Percentiles rank a stretch among this genome's conserved stretches.
These are phyloP conservation scores for Thelephora ganbajun DNA, from an alignment of 768 basidiomycete genomes.

Conservation along the genomic window DNA sequence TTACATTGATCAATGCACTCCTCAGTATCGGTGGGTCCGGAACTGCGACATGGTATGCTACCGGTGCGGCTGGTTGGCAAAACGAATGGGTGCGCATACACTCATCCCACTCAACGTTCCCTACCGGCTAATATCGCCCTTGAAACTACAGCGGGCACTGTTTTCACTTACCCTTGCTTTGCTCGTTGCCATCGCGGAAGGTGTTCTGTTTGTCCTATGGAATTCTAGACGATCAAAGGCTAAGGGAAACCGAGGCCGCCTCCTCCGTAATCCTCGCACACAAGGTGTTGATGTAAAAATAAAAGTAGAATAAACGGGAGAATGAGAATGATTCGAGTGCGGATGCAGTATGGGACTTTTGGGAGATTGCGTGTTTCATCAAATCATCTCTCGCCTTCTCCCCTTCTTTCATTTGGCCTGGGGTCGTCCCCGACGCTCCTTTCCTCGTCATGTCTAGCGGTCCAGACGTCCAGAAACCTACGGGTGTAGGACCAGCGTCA, in stretches of 20 bases:
- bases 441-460: not conserved
- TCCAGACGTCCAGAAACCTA: not conserved
- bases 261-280: too few relatives aligned
- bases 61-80: conserved; percentile 45
- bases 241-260: conserved; percentile 20
- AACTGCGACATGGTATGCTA: conserved; percentile 61
- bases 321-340: too few relatives aligned
- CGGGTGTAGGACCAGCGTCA: conserved; percentile 3
- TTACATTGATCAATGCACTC: conserved; percentile 55
- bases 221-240: conserved; percentile 34
- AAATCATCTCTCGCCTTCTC: not conserved
- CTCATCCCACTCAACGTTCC: conserved; percentile 4
- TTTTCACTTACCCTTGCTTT: conserved; percentile 46
- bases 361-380: too few relatives aligned
- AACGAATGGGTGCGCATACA: conserved; percentile 57
- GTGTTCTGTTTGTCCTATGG: conserved; percentile 62
- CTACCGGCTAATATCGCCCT: not conserved
- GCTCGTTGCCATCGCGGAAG: conserved; percentile 60
- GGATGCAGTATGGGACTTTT: too few relatives aligned
- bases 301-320: too few relatives aligned
- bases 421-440: conserved; percentile 6
- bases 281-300: too few relatives aligned
- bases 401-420: conserved; percentile 1
- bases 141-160: conserved; percentile 29
- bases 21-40: conserved; percentile 57